Evolutionary conservation across 164 flowering plant species (phyloP).

Genomic region (Buxus sempervirens): DNA sequence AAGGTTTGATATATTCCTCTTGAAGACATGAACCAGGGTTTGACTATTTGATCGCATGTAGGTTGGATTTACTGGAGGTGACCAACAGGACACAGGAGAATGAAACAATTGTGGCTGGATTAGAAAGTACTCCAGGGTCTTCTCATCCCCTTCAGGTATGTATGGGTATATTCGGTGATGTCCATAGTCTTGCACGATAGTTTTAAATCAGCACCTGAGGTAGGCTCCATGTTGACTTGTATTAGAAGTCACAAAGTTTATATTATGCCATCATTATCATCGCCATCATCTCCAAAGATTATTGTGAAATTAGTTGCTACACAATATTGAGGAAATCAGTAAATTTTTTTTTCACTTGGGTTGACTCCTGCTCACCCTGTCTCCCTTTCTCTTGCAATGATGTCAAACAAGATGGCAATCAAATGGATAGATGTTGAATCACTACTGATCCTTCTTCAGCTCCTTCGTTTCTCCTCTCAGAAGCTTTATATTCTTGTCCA

Average conservation of each 20-base stretch:
- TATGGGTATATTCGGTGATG: not conserved
- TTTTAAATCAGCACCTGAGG: not conserved
- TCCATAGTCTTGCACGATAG: not conserved
- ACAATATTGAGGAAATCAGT: no score
- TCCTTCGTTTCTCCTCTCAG: no score
- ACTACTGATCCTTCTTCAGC: no score
- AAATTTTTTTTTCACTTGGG: no score
- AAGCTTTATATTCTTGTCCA: no score
- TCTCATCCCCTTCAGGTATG: conserved; percentile 35
- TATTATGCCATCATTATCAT: no score
- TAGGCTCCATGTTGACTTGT: not conserved
- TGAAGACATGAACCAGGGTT: not conserved
- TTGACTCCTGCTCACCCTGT: no score
- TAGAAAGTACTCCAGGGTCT: conserved; percentile 28
- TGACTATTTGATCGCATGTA: conserved; percentile 24
- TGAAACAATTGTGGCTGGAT: conserved; percentile 18
- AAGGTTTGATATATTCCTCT: not conserved
- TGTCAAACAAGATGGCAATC: no score
- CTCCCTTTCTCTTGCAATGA: no score
- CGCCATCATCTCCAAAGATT: no score
- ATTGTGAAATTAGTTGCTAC: no score
- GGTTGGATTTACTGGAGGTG: conserved; percentile 42
- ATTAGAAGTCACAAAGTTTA: not conserved
- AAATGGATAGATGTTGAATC: no score
- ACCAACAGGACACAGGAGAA: conserved; percentile 20